Conservation (phyloP, 495 filamentous ascomycete species). For the Penicillium paxilli region DNA sequence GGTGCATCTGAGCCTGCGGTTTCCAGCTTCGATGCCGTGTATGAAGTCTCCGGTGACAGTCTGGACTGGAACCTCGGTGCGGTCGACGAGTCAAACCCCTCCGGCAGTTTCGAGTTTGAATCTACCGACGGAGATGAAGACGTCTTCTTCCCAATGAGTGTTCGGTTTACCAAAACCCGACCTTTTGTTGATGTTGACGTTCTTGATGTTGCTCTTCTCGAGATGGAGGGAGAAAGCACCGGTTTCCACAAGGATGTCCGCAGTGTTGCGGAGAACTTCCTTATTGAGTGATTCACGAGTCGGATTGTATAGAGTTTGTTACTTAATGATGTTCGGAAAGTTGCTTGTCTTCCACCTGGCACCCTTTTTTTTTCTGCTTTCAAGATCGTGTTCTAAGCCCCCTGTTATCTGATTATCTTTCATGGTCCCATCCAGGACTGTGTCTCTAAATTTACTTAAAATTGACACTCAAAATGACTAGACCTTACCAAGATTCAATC, state of each 20-base stretch:
- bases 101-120: constrained; percentile 91
- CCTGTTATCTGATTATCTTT: constrained; percentile 13
- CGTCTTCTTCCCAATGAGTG: constrained; percentile 96
- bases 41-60: constrained; percentile 91
- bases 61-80: constrained; percentile 89
- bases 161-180: constrained; percentile 80
- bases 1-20: constrained; percentile 77
- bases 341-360: constrained; percentile 11
- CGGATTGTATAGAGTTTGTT: constrained; percentile 38
- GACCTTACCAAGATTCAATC: neutral
- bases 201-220: constrained; percentile 67
- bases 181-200: constrained; percentile 93
- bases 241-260: constrained; percentile 88
- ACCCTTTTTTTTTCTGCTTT: constrained; percentile 14
- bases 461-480: constrained; percentile 17
- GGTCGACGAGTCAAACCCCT: constrained; percentile 76
- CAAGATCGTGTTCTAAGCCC: constrained; percentile 26
- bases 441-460: constrained; percentile 16
- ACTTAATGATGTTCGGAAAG: constrained; percentile 48
- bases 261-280: constrained; percentile 77
- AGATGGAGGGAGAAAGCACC: constrained; percentile 74
- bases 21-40: constrained; percentile 89
- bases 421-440: constrained; percentile 2
- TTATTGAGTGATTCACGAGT: constrained; percentile 63
- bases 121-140: constrained; percentile 77